phyloP scores from a whole-genome alignment of 2,329 filamentous ascomycete genomes.

The Neopestalotiopsis clavispora region DNA sequence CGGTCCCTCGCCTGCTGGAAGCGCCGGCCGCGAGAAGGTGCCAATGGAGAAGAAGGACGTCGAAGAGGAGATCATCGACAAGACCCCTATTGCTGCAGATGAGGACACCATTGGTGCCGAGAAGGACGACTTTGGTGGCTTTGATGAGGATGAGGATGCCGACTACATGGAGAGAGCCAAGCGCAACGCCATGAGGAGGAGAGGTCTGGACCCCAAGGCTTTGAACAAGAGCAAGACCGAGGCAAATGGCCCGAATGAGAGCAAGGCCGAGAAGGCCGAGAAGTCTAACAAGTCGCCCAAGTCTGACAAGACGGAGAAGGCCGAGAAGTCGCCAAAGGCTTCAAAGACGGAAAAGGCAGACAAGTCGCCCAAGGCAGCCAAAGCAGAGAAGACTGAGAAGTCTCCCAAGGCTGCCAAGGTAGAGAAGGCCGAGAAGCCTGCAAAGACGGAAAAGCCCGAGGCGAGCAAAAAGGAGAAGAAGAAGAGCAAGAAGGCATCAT shows the following conservation, averaged over 20 bases:
- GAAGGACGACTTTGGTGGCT: slow-evolving; percentile 69
- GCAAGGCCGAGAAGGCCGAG: slow-evolving; percentile 36
- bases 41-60: slow-evolving; percentile 27
- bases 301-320: slow-evolving; percentile 31
- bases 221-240: slow-evolving; percentile 47
- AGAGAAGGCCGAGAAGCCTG: slow-evolving; percentile 6
- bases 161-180: slow-evolving; percentile 76
- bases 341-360: slow-evolving; percentile 17
- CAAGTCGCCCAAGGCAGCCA: slow-evolving; percentile 19
- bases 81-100: slow-evolving; percentile 65
- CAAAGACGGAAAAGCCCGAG: slow-evolving; percentile 25
- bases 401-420: slow-evolving; percentile 44
- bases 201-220: slow-evolving; percentile 74
- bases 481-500: slow-evolving; percentile 15
- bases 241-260: slow-evolving; percentile 22
- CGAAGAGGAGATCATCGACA: slow-evolving; percentile 63
- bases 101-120: slow-evolving; percentile 48
- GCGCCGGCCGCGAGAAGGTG: slow-evolving; percentile 27
- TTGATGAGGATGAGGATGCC: slow-evolving; percentile 75
- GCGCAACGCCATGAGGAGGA: slow-evolving; percentile 73
- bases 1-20: slow-evolving; percentile 68
- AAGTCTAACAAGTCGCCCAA: slow-evolving; percentile 1
- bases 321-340: slow-evolving; percentile 19
- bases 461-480: slow-evolving; percentile 12
- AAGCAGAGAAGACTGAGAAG: slow-evolving; percentile 39